A percentile compares a stretch with the other conserved stretches of the same genome.
phyloP scores from a whole-genome alignment of 2,329 filamentous ascomycete species.

The Neonectria punicea region DNA sequence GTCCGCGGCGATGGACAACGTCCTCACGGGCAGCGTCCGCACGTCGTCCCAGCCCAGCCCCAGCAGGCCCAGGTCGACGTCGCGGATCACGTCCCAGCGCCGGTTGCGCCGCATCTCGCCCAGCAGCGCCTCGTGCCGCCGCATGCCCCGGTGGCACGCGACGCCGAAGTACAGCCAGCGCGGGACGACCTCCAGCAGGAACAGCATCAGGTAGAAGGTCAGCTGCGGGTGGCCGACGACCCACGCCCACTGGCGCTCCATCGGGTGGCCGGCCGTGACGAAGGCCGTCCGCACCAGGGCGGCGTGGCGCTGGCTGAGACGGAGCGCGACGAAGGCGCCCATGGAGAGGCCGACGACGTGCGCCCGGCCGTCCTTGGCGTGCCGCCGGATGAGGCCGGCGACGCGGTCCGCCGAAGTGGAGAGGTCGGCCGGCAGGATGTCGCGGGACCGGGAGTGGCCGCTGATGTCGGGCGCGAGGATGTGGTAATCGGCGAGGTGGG shows the following conservation, averaged over 20 bases:
- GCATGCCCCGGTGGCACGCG: constrained; percentile 42
- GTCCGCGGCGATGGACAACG: constrained; percentile 45
- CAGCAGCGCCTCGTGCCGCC: constrained; percentile 44
- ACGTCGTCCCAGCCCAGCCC: constrained; percentile 43
- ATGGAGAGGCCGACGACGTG: constrained; percentile 55
- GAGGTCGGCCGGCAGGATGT: constrained; percentile 47
- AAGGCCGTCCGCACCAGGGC: constrained; percentile 49
- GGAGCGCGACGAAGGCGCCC: constrained; percentile 50
- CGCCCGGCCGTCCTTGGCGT: constrained; percentile 49
- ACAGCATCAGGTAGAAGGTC: constrained; percentile 39
- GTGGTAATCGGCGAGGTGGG: constrained; percentile 51
- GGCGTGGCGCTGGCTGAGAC: constrained; percentile 48
- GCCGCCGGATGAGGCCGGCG: constrained; percentile 48
- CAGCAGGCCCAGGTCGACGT: constrained; percentile 39
- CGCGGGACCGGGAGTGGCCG: constrained; percentile 50
- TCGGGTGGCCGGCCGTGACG: constrained; percentile 48
- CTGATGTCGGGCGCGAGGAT: constrained; percentile 53
- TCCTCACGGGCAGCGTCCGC: constrained; percentile 37
- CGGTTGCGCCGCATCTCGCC: constrained; percentile 49
- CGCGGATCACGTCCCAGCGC: constrained; percentile 39
- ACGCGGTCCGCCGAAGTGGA: constrained; percentile 46
- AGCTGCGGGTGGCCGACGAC: constrained; percentile 43
- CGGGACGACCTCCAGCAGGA: constrained; percentile 43
- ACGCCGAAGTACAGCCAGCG: constrained; percentile 41
- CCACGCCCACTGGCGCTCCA: constrained; percentile 39